Evolutionary conservation across 2,329 filamentous ascomycete species (phyloP), one percentile per base, ranked within the genome.

Genomic region (Xylariaceae sp.): DNA sequence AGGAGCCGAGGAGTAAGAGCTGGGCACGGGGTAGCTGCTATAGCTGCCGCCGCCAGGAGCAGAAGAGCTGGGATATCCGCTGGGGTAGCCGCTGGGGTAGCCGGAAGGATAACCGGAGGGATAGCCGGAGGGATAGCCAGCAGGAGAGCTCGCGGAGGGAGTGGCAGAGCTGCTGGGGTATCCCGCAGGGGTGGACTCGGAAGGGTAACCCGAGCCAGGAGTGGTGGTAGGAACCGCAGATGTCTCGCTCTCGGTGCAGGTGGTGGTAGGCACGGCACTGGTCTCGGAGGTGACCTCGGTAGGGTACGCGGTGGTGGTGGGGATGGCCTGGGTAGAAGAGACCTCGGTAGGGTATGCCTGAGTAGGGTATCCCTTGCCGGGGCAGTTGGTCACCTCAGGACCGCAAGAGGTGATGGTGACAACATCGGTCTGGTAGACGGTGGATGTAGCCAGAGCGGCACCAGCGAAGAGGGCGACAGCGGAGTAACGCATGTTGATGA

Each of bases 401-500:
- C 63, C 70, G 70, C 76, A 81, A 37, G 73, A 76, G 62, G 74
- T 80, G 69, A 79, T 66, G 64, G 76, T 80, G 52, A 75, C 66
- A 58, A 71, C 67, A 58, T 77, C 68, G 50, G 73, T 78, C 57
- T 66, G 63, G 71, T 74, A 77, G 65, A 78, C 65, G 56, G 74
- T 70, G 54, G 56, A 61, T 51, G 59, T 55, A 49, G 60, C 59
- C 52, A 66, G 52, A 50, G 59, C 67, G 56, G 65, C 67, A 55
- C 63, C 68, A 52, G 67, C 69, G 56, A 78, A 66, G 57, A 73
- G 57, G 59, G 68, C 67, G 56, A 68, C 67, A 56, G 69, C 65
- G 59, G 68, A 57, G 73, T 78, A 78, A 75, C 73, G 73, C 76
- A 81, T 81, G 57, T 78, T 80, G 75, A 69, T 53, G 49, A 62